Evolutionary conservation across 805 yeast genomes (phyloP), one percentile per base, ranked within the genome.

Genomic region (Deakozyma indianensis): DNA sequence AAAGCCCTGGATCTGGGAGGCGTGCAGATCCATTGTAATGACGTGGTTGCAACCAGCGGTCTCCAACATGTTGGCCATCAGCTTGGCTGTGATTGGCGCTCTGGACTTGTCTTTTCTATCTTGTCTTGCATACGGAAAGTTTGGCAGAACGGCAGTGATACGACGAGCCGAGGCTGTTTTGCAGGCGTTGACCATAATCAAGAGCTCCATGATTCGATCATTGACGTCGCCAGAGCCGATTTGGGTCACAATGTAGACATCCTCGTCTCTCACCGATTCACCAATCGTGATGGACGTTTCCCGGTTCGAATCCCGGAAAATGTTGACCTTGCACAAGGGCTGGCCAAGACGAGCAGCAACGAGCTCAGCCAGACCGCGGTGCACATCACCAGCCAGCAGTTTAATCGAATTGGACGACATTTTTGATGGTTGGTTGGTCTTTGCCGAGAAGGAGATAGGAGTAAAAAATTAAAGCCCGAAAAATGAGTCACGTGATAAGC

Each of bases 31-130:
- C 95, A 92, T 80, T 16, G 98, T 92, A 55, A 92, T 87, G 43
- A 92, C 90, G 64, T 92, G 96, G 61, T 85, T 75, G 66, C 96
- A 92, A 3, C 98, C 98, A 1, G 97, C 94, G 2, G 96, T 87
- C 48, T 86, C 85, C 49, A 92, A 69, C 73, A 92, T 70, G 61
- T 92, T 86, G 4, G 98, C 98, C 67, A 92, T 78, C 50, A 92
- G 69, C 62, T 88, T 90, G 42, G 98, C 98, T 3, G 96, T 86
- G 49, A 92, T 88, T 28, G 97, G 96, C 4, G 96, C 97, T 56
- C 98, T 73, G 46, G 90, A 78, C 63, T 92, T 90, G 62, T 92
- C 98, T 63, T 92, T 92, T 63, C 92, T 80, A 64, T 92, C 98
- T 64, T 92, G 98, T 62, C 98, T 78, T 2, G 98, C 98, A 60